phyloP scores from a whole-genome alignment of 2,329 filamentous ascomycete species.

The Remersonia thermophila region DNA sequence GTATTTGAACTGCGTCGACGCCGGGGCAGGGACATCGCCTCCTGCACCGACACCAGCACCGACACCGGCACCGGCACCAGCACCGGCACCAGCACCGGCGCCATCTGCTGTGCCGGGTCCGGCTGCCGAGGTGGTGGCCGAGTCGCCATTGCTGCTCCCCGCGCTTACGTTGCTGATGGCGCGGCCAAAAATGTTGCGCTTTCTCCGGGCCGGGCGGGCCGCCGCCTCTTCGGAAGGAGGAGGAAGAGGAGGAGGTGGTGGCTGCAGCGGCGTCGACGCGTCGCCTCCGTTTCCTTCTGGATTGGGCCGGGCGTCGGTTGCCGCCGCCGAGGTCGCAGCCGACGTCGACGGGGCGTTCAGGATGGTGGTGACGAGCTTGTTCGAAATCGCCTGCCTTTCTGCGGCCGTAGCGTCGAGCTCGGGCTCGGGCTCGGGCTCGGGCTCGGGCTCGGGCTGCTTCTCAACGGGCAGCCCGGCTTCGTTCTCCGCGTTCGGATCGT shows the following conservation, averaged over 20 bases:
- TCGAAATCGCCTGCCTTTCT: constrained; percentile 30
- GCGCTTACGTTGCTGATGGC: constrained; percentile 46
- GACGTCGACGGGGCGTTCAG: too few relatives aligned
- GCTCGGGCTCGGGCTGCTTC: not conserved
- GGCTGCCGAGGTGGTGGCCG: not conserved
- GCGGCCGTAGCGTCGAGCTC: constrained; percentile 10
- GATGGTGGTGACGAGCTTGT: constrained; percentile 29
- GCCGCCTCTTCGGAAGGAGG: too few relatives aligned
- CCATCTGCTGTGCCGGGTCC: constrained; percentile 2
- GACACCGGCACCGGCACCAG: constrained; percentile 10
- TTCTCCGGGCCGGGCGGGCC: constrained; percentile 12
- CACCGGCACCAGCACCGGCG: constrained; percentile 13
- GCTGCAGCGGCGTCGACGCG: too few relatives aligned
- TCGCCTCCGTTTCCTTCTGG: too few relatives aligned
- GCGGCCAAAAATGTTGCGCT: constrained; percentile 43
- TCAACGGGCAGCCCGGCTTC: not conserved
- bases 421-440: constrained; percentile 3
- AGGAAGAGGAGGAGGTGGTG: too few relatives aligned
- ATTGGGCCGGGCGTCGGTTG: too few relatives aligned
- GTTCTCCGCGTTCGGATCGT: not conserved
- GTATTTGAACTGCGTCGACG: constrained; percentile 42
- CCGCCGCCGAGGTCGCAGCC: too few relatives aligned
- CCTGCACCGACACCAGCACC: constrained; percentile 15
- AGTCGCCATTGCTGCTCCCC: constrained; percentile 23
- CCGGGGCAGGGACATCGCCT: constrained; percentile 20